Conservation (phyloP, 2,329 filamentous ascomycete species). For the Ophioceras dolichostomum region DNA sequence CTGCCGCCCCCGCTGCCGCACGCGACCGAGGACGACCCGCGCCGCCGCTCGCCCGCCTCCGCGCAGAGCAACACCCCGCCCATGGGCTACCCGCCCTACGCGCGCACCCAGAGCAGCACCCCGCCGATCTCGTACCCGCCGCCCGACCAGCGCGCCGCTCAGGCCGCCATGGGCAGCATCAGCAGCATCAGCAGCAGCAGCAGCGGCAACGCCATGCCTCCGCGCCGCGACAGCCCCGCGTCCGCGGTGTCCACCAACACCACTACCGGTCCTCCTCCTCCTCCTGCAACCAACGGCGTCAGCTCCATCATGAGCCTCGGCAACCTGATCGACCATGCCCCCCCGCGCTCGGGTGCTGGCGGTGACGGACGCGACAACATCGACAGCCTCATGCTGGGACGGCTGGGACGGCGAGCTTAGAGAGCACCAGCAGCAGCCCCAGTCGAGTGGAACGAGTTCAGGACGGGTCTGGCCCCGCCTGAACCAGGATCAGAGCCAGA, state of each 20-base stretch:
- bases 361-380: background rate
- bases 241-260: background rate
- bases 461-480: no score
- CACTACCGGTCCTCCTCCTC: no score
- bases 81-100: conserved; percentile 4
- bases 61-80: conserved; percentile 36
- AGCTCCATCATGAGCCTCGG: background rate
- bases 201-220: no score
- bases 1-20: conserved; percentile 32
- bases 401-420: background rate
- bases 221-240: background rate
- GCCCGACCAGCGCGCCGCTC: no score
- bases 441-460: no score
- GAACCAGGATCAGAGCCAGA: no score
- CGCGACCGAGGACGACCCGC: conserved; percentile 33
- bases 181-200: no score
- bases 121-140: conserved; percentile 1
- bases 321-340: background rate
- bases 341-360: background rate
- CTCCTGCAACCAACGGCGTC: background rate
- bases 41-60: conserved; percentile 38
- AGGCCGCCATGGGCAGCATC: no score
- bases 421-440: no score
- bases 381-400: conserved; percentile 1
- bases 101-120: background rate